Percentiles rank a stretch among this genome's conserved stretches.
phyloP scores from a whole-genome alignment of 2,329 filamentous ascomycete genomes.

The Chaetomium sp. region DNA sequence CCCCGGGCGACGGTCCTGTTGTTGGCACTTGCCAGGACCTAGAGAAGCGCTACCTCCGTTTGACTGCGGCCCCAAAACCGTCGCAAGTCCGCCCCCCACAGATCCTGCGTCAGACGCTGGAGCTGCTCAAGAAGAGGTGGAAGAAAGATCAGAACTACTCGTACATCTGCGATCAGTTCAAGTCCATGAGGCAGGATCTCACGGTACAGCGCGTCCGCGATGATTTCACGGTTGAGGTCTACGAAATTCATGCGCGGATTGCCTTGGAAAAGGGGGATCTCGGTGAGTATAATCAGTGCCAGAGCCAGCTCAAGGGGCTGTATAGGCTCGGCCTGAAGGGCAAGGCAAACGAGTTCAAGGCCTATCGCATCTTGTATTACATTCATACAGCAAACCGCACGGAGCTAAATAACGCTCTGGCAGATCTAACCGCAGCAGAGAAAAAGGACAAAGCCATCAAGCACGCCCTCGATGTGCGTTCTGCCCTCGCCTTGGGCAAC shows the following conservation, averaged over 20 bases:
- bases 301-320: slow-evolving; percentile 92
- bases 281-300: slow-evolving; percentile 99
- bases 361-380: slow-evolving; percentile 99
- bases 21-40: slow-evolving; percentile 81
- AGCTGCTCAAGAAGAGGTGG: slow-evolving; percentile 93
- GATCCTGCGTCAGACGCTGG: slow-evolving; percentile 80
- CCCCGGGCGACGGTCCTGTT: slow-evolving; percentile 68
- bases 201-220: slow-evolving; percentile 97
- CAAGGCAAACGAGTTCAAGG: slow-evolving; percentile 93
- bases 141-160: slow-evolving; percentile 88
- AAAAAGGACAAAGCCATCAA: slow-evolving; percentile 82
- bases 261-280: slow-evolving; percentile 97
- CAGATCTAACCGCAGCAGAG: slow-evolving; percentile 98
- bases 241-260: slow-evolving; percentile 96
- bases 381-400: slow-evolving; percentile 98
- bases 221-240: slow-evolving; percentile 93
- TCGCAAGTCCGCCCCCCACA: slow-evolving; percentile 83
- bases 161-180: slow-evolving; percentile 99
- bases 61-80: slow-evolving; percentile 87
- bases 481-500: slow-evolving; percentile 88
- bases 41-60: slow-evolving; percentile 92
- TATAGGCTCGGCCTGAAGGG: slow-evolving; percentile 87
- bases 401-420: slow-evolving; percentile 96
- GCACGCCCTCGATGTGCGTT: slow-evolving; percentile 89
- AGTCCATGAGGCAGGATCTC: slow-evolving; percentile 95